These are phyloP conservation scores for Cordyceps cicadae DNA, from an alignment of 2,329 filamentous ascomycete genomes.

Conservation along the genomic window DNA sequence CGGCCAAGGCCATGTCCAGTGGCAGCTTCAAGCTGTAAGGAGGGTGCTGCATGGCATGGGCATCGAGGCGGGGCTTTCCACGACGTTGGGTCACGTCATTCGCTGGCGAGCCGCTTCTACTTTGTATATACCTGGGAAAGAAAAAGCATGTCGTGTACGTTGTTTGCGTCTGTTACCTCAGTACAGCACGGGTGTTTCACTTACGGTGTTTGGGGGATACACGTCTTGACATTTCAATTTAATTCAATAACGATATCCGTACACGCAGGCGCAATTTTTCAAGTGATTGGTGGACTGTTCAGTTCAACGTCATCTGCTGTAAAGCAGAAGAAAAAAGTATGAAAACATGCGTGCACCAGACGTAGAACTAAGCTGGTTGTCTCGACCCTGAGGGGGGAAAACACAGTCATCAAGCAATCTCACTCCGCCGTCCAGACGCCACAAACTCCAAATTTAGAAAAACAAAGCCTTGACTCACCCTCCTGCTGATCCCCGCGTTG, in stretches of 20 bases:
- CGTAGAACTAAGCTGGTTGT: not conserved
- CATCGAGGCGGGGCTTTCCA: not conserved
- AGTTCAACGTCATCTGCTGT: not conserved
- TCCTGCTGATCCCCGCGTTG: not conserved
- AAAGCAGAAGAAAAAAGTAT: not conserved
- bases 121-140: not conserved
- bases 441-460: constrained; percentile 3
- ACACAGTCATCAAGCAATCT: not conserved
- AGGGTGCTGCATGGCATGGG: not conserved
- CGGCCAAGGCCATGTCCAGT: constrained; percentile 41
- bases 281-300: not conserved
- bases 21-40: constrained; percentile 53
- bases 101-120: not conserved
- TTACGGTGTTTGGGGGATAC: not conserved
- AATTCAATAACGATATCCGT: not conserved
- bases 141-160: not conserved
- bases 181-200: not conserved
- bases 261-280: not conserved
- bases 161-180: not conserved
- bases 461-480: not conserved
- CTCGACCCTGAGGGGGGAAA: not conserved
- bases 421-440: constrained; percentile 8
- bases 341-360: not conserved
- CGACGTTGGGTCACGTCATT: not conserved
- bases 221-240: not conserved